A percentile compares a stretch with the other conserved stretches of the same genome.
Evolutionary conservation across 306 rosid genomes (phyloP).

Genomic region (Sophora flavescens): DNA sequence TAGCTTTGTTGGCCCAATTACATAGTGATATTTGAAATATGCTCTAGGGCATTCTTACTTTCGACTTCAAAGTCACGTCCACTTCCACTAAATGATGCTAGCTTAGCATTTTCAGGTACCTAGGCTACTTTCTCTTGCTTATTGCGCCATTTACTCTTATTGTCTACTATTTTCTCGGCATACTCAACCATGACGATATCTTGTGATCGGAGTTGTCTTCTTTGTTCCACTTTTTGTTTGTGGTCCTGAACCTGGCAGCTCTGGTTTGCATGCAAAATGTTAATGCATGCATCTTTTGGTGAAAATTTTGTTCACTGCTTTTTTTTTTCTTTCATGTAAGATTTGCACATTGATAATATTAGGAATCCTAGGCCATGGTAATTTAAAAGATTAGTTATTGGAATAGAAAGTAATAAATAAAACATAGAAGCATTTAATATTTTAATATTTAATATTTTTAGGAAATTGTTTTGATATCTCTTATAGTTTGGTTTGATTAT

Average conservation of each 20-base stretch:
- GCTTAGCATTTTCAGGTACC: not conserved
- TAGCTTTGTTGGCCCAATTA: constrained; percentile 31
- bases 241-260: not conserved
- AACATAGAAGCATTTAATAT: no score
- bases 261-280: not conserved
- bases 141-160: constrained; percentile 35
- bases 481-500: no score
- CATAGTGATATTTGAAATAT: not conserved
- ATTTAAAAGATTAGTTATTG: no score
- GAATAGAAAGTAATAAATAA: not conserved
- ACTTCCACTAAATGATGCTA: constrained; percentile 1
- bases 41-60: constrained; percentile 8
- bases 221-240: not conserved
- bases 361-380: not conserved
- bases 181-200: constrained; percentile 13
- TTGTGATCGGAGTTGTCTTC: constrained; percentile 16
- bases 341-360: not conserved
- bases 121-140: constrained; percentile 40
- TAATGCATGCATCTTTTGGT: not conserved
- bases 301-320: no score
- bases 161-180: constrained; percentile 2
- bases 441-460: no score
- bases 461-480: no score
- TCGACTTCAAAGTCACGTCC: not conserved
- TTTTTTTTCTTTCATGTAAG: not conserved